Percentiles rank a stretch among this genome's conserved stretches.
These are phyloP conservation scores for Hibiscus syriacus DNA, from an alignment of 345 rosid genomes.

Conservation along the genomic window DNA sequence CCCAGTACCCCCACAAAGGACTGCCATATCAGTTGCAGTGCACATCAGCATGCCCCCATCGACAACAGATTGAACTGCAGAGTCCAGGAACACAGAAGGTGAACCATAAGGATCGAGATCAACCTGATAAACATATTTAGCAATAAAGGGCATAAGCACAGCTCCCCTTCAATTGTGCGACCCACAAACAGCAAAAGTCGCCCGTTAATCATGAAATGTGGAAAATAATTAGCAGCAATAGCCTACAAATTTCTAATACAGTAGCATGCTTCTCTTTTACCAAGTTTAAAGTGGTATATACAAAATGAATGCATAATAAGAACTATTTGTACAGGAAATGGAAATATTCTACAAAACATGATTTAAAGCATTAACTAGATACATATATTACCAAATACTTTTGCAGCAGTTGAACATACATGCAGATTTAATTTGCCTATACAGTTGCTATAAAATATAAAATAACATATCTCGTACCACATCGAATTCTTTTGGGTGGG, in stretches of 20 bases:
- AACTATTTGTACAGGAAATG: neutral
- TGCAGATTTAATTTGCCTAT: too few relatives aligned
- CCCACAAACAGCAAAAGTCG: neutral
- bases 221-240: neutral
- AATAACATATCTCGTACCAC: conserved; percentile 42
- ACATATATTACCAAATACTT: neutral
- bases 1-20: conserved; percentile 94
- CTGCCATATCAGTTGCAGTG: conserved; percentile 99
- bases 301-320: neutral
- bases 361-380: neutral
- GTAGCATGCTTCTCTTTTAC: neutral
- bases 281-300: neutral
- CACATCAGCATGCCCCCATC: conserved; percentile 99
- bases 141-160: conserved; percentile 3
- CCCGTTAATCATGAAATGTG: neutral
- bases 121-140: conserved; percentile 48
- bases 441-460: neutral
- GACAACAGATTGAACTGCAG: conserved; percentile 88
- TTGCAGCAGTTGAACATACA: neutral
- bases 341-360: neutral
- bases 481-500: conserved; percentile 93
- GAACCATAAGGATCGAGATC: conserved; percentile 99
- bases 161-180: neutral
- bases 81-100: conserved; percentile 94
- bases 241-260: too few relatives aligned